Percentiles rank a stretch among this genome's conserved stretches.
Conservation (phyloP, 2,329 filamentous ascomycete genomes). For the Hymenoscyphus occultus region DNA sequence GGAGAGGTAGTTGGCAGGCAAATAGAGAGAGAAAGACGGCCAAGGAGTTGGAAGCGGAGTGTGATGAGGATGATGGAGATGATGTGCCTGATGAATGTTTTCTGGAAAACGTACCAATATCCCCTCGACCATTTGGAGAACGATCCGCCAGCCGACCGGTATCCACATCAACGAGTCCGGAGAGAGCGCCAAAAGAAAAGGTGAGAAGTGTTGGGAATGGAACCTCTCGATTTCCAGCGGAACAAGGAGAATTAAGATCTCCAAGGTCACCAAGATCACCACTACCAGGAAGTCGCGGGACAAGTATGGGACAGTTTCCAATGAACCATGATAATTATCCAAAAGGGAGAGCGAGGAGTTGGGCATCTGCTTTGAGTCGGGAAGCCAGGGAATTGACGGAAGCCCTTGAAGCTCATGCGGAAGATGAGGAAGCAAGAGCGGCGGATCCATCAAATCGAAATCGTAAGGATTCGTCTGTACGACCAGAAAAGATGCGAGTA, state of each 20-base stretch:
- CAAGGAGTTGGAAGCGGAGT: slow-evolving; percentile 71
- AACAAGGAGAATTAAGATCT: slow-evolving; percentile 52
- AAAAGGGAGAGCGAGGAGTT: slow-evolving; percentile 65
- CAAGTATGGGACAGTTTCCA: slow-evolving; percentile 54
- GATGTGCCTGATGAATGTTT: slow-evolving; percentile 76
- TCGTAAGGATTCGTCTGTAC: slow-evolving; percentile 39
- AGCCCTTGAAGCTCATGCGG: slow-evolving; percentile 75
- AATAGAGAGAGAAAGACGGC: slow-evolving; percentile 62
- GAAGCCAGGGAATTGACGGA: slow-evolving; percentile 75
- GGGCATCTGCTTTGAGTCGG: slow-evolving; percentile 68
- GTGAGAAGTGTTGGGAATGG: slow-evolving; percentile 51
- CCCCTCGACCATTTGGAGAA: slow-evolving; percentile 61
- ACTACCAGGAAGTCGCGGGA: slow-evolving; percentile 41
- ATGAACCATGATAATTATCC: slow-evolving; percentile 48
- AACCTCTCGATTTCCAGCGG: slow-evolving; percentile 57
- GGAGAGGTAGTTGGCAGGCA: slow-evolving; percentile 63
- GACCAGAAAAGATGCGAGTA: slow-evolving; percentile 50
- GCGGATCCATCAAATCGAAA: slow-evolving; percentile 28
- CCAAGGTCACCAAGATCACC: slow-evolving; percentile 20
- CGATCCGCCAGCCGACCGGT: slow-evolving; percentile 51
- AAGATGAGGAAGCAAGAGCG: slow-evolving; percentile 55
- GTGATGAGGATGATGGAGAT: slow-evolving; percentile 71
- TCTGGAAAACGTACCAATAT: slow-evolving; percentile 79
- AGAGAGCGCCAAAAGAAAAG: slow-evolving; percentile 33
- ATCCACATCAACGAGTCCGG: slow-evolving; percentile 42